Percentiles rank a stretch among this genome's conserved stretches.
Evolutionary conservation across 2,329 filamentous ascomycete genomes (phyloP).

Genomic region (Aspergillus ibericus): DNA sequence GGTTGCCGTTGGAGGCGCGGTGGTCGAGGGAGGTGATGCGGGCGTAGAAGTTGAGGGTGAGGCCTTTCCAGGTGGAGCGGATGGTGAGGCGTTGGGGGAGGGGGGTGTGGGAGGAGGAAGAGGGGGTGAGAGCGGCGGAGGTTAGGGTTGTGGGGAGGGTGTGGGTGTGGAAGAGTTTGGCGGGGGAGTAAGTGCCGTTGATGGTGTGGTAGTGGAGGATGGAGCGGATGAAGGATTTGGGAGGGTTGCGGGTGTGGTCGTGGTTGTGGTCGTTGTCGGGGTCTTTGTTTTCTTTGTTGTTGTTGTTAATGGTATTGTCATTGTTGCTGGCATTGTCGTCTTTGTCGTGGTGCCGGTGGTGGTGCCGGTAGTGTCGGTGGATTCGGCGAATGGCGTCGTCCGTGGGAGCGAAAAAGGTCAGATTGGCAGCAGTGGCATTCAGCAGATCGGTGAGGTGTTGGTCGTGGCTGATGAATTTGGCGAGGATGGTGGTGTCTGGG

Average conservation of each 20-base stretch:
- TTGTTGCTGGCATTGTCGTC: not conserved
- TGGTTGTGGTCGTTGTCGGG: not conserved
- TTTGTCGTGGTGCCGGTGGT: not conserved
- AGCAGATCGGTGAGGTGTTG: slow-evolving; percentile 70
- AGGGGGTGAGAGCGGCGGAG: not conserved
- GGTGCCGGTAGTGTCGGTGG: slow-evolving; percentile 43
- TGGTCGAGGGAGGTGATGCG: slow-evolving; percentile 53
- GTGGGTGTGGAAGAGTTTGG: slow-evolving; percentile 65
- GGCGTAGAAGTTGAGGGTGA: slow-evolving; percentile 75
- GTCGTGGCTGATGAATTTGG: slow-evolving; percentile 71
- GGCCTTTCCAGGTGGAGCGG: slow-evolving; percentile 61
- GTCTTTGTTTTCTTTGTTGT: too few species aligned
- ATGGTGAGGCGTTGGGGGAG: slow-evolving; percentile 70
- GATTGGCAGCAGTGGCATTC: slow-evolving; percentile 71
- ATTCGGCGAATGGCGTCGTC: slow-evolving; percentile 73
- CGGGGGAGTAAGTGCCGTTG: slow-evolving; percentile 64
- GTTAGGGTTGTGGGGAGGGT: slow-evolving; percentile 65
- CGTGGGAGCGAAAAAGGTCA: slow-evolving; percentile 78
- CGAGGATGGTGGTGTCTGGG: slow-evolving; percentile 75
- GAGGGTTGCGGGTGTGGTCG: slow-evolving; percentile 56
- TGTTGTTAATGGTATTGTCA: too few species aligned
- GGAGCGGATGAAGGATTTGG: slow-evolving; percentile 65
- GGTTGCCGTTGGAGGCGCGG: slow-evolving; percentile 73
- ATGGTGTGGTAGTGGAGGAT: slow-evolving; percentile 75
- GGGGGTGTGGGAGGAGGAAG: slow-evolving; percentile 40